phyloP scores from a whole-genome alignment of 2,329 filamentous ascomycete species.

The Ophiostoma sp. region DNA sequence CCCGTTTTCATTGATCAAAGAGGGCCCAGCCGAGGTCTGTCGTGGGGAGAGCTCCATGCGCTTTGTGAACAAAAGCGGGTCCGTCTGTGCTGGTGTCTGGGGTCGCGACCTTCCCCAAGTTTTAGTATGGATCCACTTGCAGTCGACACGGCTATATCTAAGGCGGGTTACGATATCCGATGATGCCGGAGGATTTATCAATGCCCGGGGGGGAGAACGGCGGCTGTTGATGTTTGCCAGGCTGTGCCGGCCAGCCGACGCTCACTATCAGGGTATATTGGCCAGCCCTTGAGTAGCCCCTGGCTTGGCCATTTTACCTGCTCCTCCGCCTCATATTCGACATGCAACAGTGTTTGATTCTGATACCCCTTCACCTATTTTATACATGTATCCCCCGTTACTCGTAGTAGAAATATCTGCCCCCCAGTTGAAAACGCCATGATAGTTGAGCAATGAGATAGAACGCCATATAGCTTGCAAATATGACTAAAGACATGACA shows the following conservation, averaged over 20 bases:
- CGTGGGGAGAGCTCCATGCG: slow-evolving; percentile 6
- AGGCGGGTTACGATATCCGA: background rate
- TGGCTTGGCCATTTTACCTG: background rate
- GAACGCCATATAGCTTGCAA: slow-evolving; percentile 7
- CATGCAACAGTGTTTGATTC: background rate
- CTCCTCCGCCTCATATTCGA: background rate
- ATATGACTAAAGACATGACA: background rate
- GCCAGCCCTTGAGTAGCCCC: background rate
- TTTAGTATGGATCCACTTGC: background rate
- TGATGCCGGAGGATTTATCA: background rate
- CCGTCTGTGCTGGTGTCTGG: background rate
- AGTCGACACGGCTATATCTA: background rate
- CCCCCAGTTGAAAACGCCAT: background rate
- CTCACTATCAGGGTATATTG: background rate
- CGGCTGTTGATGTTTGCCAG: background rate
- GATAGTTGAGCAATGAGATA: background rate
- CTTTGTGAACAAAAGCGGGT: slow-evolving; percentile 13
- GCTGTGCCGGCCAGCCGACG: background rate
- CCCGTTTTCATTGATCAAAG: background rate
- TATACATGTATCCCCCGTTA: background rate
- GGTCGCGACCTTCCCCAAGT: slow-evolving; percentile 6
- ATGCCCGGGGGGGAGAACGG: background rate
- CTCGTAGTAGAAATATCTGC: background rate
- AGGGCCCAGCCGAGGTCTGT: slow-evolving; percentile 10
- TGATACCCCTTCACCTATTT: background rate